phyloP scores from a whole-genome alignment of 1,284 basidiomycete species.

The Ceratobasidium sp. region DNA sequence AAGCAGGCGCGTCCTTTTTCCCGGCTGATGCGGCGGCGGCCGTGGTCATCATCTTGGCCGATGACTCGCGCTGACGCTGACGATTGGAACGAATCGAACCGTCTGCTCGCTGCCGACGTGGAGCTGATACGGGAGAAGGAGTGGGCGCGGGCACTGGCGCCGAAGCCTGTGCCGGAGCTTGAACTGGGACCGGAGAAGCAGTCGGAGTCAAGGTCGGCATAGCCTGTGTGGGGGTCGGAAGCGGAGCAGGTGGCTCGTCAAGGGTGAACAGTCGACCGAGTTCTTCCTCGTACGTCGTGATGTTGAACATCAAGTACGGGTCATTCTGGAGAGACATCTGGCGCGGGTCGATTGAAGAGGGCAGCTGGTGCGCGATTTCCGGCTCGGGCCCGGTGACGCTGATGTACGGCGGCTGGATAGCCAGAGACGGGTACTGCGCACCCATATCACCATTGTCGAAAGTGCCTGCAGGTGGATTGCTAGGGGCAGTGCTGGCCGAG shows the following conservation, averaged over 20 bases:
- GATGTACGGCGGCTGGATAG: neutral
- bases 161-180: neutral
- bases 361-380: neutral
- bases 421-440: neutral
- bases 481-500: neutral
- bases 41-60: slow-evolving; percentile 2
- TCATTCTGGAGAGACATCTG: neutral
- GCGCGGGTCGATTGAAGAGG: neutral
- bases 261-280: too few relatives aligned
- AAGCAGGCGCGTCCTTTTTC: neutral
- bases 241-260: neutral
- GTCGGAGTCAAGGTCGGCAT: too few relatives aligned
- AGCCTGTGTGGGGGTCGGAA: too few relatives aligned
- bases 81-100: neutral
- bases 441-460: too few relatives aligned
- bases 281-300: too few relatives aligned
- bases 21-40: neutral
- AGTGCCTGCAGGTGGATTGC: neutral
- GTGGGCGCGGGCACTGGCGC: neutral
- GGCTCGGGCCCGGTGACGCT: neutral
- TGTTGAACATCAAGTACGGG: neutral
- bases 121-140: neutral
- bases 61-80: neutral
- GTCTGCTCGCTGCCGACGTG: neutral
- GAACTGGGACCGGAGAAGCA: neutral